Evolutionary conservation across 306 rosid genomes (phyloP).

Genomic region (Senna tora): DNA sequence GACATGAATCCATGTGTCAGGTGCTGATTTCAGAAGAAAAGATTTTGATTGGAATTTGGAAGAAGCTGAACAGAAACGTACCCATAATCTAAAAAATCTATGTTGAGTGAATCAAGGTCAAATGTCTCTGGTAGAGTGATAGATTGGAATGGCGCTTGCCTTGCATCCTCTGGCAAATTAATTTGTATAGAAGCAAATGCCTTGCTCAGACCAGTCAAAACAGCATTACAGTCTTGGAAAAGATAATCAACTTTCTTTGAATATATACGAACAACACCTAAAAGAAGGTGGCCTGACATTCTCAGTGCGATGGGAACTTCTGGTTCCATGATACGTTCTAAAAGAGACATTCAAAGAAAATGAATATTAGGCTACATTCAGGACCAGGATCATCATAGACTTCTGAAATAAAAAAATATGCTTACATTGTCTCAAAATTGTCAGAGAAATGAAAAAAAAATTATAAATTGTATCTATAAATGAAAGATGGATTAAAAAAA

Average conservation of each 20-base stretch:
- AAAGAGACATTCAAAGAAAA: conserved; percentile 27
- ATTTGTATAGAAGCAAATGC: conserved; percentile 56
- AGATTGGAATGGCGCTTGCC: conserved; percentile 66
- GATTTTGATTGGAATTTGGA: neutral
- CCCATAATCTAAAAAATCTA: conserved; percentile 46
- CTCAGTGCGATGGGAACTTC: conserved; percentile 88
- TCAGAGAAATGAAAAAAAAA: neutral
- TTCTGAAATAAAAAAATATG: neutral
- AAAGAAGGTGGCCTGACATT: conserved; percentile 81
- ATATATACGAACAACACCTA: conserved; percentile 89
- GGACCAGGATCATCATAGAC: neutral
- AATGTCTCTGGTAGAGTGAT: conserved; percentile 74
- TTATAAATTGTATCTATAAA: neutral
- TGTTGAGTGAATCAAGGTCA: conserved; percentile 64
- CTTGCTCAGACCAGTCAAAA: conserved; percentile 50
- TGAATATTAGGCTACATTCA: neutral
- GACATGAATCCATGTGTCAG: conserved; percentile 18
- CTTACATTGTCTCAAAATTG: neutral
- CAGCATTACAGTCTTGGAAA: conserved; percentile 60
- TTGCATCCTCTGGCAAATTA: conserved; percentile 65
- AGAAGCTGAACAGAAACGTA: conserved; percentile 27
- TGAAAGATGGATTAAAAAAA: neutral
- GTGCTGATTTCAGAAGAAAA: neutral
- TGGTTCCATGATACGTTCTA: conserved; percentile 84
- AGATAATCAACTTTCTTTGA: conserved; percentile 82